Base-by-base conservation (phyloP, 2,329 filamentous ascomycete genomes). In the Sporothrix variecibatus region DNA sequence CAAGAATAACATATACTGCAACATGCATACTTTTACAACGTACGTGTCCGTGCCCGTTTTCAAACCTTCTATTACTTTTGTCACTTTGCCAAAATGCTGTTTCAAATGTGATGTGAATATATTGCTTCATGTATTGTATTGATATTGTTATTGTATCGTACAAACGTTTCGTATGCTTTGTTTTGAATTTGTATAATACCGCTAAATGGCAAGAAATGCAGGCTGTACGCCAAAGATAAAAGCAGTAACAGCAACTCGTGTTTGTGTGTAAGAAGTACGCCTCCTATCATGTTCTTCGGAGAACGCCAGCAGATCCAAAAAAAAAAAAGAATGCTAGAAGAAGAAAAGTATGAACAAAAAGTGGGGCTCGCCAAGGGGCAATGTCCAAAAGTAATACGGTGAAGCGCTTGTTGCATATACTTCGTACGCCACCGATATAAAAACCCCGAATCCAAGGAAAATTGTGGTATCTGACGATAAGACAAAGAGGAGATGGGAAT, bases 261-360 rank as follows among this genome's bases (percentile, higher is more conserved):
- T 15, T 17, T 20, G 15, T 49, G 43, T 49, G 43, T 49, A 49
- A 17, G 31, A n/a, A 60, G 69, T 69, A 72, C 69, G 64, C 73
- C 64, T 60, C 70, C 38, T 74, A 58, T 74, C 73, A 51, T 74
- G 49, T 72, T 67, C 73, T 34, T 72, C 20, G 73, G 49, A 58
- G 68, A 38, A 38, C 69, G 68, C 62, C 60, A 40, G 8, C 17
- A n/a, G n/a, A 40, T 34, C 31, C n/a, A n/a, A 49, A 34, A 49
- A 58, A 20, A 51, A 49, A 62, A 26, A 69, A 43, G 4, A 46
- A 70, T 46, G 53, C 46, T 8, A 53, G 20, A 56, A 34, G 38
- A 72, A 68, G 46, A 64, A 65, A 56, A 71, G 1, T 7, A 68
- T 17, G 49, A 65, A n/a, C 15, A 43, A 73, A 60, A 72, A 17